phyloP scores from a whole-genome alignment of 495 filamentous ascomycete genomes.

The Penicillium arizonense region DNA sequence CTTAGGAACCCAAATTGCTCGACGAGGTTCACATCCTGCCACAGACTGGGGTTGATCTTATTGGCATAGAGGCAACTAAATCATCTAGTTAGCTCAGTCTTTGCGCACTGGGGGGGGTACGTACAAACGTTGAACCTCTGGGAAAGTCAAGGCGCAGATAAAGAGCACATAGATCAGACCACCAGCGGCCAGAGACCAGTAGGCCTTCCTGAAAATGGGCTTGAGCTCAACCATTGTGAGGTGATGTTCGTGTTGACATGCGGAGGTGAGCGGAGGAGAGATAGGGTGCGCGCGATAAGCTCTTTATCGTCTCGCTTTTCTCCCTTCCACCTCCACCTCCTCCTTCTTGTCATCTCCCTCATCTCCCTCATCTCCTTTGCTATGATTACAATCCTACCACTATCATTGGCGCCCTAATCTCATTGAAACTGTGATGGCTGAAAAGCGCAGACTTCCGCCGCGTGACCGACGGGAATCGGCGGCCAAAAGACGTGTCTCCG shows the following conservation, averaged over 20 bases:
- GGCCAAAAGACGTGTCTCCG: conserved; percentile 46
- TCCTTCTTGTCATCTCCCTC: not conserved
- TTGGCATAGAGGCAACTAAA: conserved; percentile 74
- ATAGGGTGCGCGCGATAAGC: conserved; percentile 12
- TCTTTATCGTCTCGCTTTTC: conserved; percentile 26
- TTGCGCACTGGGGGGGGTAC: not conserved
- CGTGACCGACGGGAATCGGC: conserved; percentile 49
- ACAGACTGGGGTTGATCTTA: conserved; percentile 64
- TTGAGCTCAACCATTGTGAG: conserved; percentile 37
- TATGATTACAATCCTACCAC: conserved; percentile 4
- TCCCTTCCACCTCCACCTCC: conserved; percentile 18
- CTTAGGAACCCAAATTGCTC: conserved; percentile 82
- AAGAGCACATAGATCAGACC: conserved; percentile 52
- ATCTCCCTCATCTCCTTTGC: not conserved
- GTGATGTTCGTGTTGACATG: conserved; percentile 5
- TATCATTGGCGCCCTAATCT: not conserved
- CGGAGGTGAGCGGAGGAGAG: conserved; percentile 10
- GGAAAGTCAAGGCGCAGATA: conserved; percentile 45
- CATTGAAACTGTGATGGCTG: conserved; percentile 32
- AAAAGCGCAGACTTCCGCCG: conserved; percentile 45
- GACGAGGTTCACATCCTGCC: conserved; percentile 66
- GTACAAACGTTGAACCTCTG: conserved; percentile 52
- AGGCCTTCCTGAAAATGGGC: conserved; percentile 56
- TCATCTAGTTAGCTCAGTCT: conserved; percentile 3
- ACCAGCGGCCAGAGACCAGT: conserved; percentile 52